Percentiles rank a stretch among this genome's conserved stretches.
phyloP scores from a whole-genome alignment of 495 filamentous ascomycete genomes.

The Aspergillus panamensis region DNA sequence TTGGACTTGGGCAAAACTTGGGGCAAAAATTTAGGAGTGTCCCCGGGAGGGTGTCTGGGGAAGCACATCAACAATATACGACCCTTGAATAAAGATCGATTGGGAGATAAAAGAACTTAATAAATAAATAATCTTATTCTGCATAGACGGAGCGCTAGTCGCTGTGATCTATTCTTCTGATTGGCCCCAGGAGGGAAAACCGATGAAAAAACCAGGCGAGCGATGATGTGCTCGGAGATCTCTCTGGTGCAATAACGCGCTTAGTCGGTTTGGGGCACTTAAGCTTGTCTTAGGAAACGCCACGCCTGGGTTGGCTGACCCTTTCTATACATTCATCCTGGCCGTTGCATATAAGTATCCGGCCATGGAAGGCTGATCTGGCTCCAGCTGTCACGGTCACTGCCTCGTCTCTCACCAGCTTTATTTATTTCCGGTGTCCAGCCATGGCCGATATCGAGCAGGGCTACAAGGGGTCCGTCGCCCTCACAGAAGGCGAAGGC shows the following conservation, averaged over 20 bases:
- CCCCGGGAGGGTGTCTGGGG: too few relatives aligned
- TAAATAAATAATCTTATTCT: too few relatives aligned
- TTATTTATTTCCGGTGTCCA: too few relatives aligned
- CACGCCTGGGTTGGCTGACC: conserved; percentile 5
- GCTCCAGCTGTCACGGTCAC: neutral
- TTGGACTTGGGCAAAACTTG: neutral
- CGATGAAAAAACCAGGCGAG: conserved; percentile 1
- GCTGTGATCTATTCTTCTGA: too few relatives aligned
- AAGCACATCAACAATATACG: too few relatives aligned
- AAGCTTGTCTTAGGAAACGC: neutral
- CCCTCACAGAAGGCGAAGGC: neutral
- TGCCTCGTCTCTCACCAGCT: too few relatives aligned
- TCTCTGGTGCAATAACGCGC: conserved; percentile 19
- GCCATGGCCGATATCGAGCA: conserved; percentile 21
- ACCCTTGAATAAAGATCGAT: too few relatives aligned
- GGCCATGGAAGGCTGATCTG: neutral
- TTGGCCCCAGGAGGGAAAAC: too few relatives aligned
- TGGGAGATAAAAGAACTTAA: too few relatives aligned
- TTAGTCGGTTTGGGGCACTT: conserved; percentile 5
- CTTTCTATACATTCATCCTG: neutral
- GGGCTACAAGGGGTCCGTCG: conserved; percentile 11
- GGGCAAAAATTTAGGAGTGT: neutral
- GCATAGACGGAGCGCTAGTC: too few relatives aligned
- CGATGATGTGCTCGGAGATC: conserved; percentile 27
- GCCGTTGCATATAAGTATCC: conserved; percentile 5